Evolutionary conservation across 1,139 yeast genomes (phyloP), one percentile per base, ranked within the genome.

Genomic region (Entelexis sorbosivorans): DNA sequence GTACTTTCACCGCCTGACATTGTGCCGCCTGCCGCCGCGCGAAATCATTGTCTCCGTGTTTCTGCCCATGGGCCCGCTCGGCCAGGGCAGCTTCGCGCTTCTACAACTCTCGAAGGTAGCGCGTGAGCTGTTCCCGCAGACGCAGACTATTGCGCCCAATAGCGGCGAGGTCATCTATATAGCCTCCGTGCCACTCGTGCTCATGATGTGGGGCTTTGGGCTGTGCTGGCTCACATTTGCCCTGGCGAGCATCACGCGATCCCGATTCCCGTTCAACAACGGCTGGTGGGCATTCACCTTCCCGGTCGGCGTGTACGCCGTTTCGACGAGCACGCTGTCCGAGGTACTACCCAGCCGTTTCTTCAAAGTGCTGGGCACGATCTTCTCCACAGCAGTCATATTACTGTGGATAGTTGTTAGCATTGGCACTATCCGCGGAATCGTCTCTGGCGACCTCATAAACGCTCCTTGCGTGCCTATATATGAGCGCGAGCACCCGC

Each of bases 271-370:
- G 17, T 44, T 44, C 39, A 44, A 44, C 33, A 44, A 44, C 20
- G 47, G 47, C 22, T 44, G 47, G 47, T 44, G 47, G 47, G 47
- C 47, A 19, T 44, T 44, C 47, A 44, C 47, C 3, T 44, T 44
- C 47, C 47, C 47, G 16, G 13, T 34, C 9, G 47, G 47, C 13
- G 47, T 44, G 2, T 44, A 33, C 17, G 47, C 47, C 4, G 16
- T 44, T 5, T n/a, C 39, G 5, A 44, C 47, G 5, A 24, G n/a
- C 24, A 33, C 26, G 6, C 22, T 44, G 11, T 31, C 33, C 33
- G 39, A 33, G 6, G 47, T 34, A 13, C 28, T 44, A 28, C 39
- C 38, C 9, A 44, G 47, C 17, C 33, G 24, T 1, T 33, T 34
- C 26, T 34, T 44, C 33, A 44, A 26, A 17, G 47, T 44, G 2